Evolutionary conservation across 768 basidiomycete genomes (phyloP), one percentile per base, ranked within the genome.

Genomic region (Rhodotorula sphaerocarpa): DNA sequence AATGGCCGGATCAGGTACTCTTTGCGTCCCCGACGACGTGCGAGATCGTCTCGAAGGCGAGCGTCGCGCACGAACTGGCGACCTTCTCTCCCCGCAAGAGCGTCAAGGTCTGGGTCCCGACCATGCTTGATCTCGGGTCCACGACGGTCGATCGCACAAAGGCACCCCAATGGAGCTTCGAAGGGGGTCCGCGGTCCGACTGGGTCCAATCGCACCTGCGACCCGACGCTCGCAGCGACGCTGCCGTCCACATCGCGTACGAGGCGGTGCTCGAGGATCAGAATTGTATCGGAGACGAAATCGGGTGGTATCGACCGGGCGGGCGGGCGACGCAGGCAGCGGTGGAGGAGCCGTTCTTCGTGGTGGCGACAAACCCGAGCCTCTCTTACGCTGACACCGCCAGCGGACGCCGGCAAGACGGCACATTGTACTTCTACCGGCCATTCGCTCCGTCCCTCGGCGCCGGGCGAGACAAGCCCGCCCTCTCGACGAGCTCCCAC

Each of bases 251-350:
- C 5, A 39, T 63, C 31, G 15, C 15, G 46, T 33, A 28, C 48
- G 62, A 63, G 55, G 52, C 45, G 2, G 47, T 55, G 5, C n/a
- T 63, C 28, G 57, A 63, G 46, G 44, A 43, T 20, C 34, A 48
- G 31, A 30, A 31, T 39, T 63, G 62, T 23, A 21, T 63, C 41
- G 56, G 56, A 16, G 57, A 63, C 41, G 10, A 6, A n/a, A 6
- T 63, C 15, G 62, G 62, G 21, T 18, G 7, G 30, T 46, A 43
- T 33, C 56, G 28, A 30, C 56, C 33, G 9, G 5, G 20, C 14
- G 30, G 34, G 11, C 20, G 4, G 27, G 7, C 16, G 48, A 2
- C 15, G 18, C 30, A 3, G 9, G 48, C 23, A 15, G 54, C 27
- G 10, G 25, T 23, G 20, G 14, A 15, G 21, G 62, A 58, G 3